phyloP scores from a whole-genome alignment of 2,329 filamentous ascomycete species.

The Cercospora sojina region DNA sequence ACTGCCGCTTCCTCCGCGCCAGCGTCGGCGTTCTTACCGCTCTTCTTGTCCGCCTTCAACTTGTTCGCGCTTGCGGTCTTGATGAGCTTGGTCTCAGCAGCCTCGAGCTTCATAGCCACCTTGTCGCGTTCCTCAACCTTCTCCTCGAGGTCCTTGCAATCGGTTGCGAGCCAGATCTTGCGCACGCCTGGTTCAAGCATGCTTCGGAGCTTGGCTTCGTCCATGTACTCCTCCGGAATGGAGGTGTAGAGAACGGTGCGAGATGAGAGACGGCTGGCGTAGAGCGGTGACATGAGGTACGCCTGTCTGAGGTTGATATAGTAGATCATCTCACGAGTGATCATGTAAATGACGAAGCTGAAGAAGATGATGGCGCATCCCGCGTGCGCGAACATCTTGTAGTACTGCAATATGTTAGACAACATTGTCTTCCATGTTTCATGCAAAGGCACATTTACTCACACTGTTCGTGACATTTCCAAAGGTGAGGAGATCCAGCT shows the following conservation, averaged over 20 bases:
- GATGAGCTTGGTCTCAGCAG: conserved; percentile 81
- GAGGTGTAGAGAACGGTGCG: conserved; percentile 86
- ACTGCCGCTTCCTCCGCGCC: conserved; percentile 48
- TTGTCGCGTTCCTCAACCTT: conserved; percentile 79
- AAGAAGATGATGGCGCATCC: conserved; percentile 80
- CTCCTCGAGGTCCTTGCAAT: conserved; percentile 74
- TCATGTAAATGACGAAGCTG: conserved; percentile 81
- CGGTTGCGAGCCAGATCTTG: conserved; percentile 78
- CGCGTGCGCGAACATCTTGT: conserved; percentile 78
- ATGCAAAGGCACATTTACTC: conserved; percentile 14
- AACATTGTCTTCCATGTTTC: not conserved
- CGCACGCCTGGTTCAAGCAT: conserved; percentile 80
- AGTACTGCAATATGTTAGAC: conserved; percentile 39
- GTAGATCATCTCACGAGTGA: conserved; percentile 85
- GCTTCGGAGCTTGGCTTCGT: conserved; percentile 71
- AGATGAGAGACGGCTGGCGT: conserved; percentile 81
- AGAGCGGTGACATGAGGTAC: conserved; percentile 80
- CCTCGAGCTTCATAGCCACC: conserved; percentile 77
- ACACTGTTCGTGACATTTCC: conserved; percentile 29
- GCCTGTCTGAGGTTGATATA: conserved; percentile 92
- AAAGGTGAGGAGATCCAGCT: conserved; percentile 78
- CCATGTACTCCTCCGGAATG: conserved; percentile 74
- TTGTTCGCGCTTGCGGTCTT: conserved; percentile 72
- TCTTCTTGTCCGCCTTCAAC: conserved; percentile 65
- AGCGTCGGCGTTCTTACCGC: conserved; percentile 55